A percentile compares a stretch with the other conserved stretches of the same genome.
phyloP scores from a whole-genome alignment of 805 yeast species.

The Candida xyloterini region DNA sequence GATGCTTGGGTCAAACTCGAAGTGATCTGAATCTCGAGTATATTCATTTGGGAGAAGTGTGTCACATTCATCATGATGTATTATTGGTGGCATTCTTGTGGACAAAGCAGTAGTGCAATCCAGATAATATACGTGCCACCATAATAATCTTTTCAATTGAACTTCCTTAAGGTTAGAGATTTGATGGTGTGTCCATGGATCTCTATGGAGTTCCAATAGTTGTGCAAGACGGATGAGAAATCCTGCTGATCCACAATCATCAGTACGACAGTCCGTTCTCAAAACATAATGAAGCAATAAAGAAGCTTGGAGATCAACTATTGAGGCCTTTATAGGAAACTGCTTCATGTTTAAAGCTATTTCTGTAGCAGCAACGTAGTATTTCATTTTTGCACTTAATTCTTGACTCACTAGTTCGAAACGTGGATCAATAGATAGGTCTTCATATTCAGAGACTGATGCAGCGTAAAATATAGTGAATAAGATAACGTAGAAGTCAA shows the following conservation, averaged over 20 bases:
- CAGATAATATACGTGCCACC: slow-evolving; percentile 65
- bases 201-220: slow-evolving; percentile 53
- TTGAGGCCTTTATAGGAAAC: slow-evolving; percentile 45
- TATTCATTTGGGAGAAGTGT: slow-evolving; percentile 53
- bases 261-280: slow-evolving; percentile 54
- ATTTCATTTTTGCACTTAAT: slow-evolving; percentile 44
- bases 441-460: slow-evolving; percentile 58
- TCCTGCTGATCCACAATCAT: slow-evolving; percentile 52
- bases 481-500: slow-evolving; percentile 47
- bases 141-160: slow-evolving; percentile 53
- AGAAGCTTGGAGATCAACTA: slow-evolving; percentile 36
- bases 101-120: slow-evolving; percentile 57
- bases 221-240: slow-evolving; percentile 56
- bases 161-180: slow-evolving; percentile 46
- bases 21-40: slow-evolving; percentile 26
- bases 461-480: slow-evolving; percentile 58
- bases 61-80: slow-evolving; percentile 51
- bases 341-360: slow-evolving; percentile 47
- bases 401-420: slow-evolving; percentile 22
- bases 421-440: slow-evolving; percentile 42
- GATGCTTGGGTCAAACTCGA: slow-evolving; percentile 41
- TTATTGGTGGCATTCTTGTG: slow-evolving; percentile 52
- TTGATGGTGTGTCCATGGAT: slow-evolving; percentile 52
- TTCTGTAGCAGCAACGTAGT: slow-evolving; percentile 47
- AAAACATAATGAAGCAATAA: slow-evolving; percentile 48